Evolutionary conservation across 371 early-diverging fungal species (phyloP).

Genomic region (Thermomucor indicae-seudaticae): DNA sequence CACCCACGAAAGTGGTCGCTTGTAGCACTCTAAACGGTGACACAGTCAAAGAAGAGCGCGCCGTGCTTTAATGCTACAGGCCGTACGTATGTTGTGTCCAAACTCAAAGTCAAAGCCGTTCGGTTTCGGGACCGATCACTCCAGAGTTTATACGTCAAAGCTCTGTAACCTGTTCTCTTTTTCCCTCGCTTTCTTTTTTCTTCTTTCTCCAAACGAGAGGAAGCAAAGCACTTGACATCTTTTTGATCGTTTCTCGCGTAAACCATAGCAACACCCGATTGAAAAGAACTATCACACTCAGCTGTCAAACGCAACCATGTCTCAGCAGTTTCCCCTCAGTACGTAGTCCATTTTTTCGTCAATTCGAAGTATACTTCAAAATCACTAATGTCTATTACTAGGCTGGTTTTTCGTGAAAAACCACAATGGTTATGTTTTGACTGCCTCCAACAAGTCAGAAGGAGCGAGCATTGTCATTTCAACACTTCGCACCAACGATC

Average conservation of each 20-base stretch:
- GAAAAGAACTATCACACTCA: not conserved
- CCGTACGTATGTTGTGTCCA: constrained; percentile 12
- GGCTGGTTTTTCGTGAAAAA: constrained; percentile 65
- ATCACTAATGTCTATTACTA: no score
- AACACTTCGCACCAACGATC: constrained; percentile 31
- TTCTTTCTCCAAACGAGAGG: not conserved
- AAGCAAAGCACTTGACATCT: not conserved
- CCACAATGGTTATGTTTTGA: constrained; percentile 45
- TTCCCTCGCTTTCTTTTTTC: not conserved
- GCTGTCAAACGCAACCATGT: constrained; percentile 1
- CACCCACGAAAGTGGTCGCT: no score
- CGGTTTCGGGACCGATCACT: not conserved
- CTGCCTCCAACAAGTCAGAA: constrained; percentile 31
- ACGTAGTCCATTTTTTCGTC: constrained; percentile 31
- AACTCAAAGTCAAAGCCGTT: constrained; percentile 5
- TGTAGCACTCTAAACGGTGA: no score
- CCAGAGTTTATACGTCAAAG: not conserved
- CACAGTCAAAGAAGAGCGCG: no score
- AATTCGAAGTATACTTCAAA: no score
- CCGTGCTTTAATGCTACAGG: not conserved
- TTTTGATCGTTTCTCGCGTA: not conserved
- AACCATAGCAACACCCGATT: no score
- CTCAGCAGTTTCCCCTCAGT: constrained; percentile 10
- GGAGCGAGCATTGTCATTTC: constrained; percentile 36
- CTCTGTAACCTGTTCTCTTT: not conserved